phyloP scores from a whole-genome alignment of 345 rosid species.

The Gossypioides kirkii region DNA sequence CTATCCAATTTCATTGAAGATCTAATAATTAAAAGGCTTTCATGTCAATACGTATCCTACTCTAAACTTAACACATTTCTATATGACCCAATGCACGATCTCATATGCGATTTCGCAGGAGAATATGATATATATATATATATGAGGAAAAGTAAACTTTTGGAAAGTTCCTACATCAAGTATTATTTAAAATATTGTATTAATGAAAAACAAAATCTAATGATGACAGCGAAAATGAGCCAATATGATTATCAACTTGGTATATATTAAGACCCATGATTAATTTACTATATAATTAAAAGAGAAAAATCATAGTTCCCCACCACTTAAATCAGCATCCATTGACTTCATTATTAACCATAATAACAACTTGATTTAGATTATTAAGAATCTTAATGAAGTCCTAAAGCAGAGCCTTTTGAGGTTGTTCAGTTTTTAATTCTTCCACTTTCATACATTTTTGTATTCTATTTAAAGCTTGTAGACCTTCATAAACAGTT shows the following conservation, averaged over 20 bases:
- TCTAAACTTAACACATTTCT: too few species aligned
- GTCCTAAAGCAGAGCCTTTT: not conserved
- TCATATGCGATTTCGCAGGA: too few species aligned
- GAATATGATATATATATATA: too few species aligned
- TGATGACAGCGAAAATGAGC: not conserved
- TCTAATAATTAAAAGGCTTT: too few species aligned
- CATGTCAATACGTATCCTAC: too few species aligned
- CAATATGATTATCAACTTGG: not conserved
- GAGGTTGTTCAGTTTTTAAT: not conserved
- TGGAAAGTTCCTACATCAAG: not conserved
- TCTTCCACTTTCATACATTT: not conserved
- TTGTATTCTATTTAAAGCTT: not conserved
- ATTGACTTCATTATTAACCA: not conserved
- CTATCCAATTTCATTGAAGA: too few species aligned
- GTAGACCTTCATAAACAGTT: not conserved
- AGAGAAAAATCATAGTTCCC: not conserved
- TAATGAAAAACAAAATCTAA: not conserved
- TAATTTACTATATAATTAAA: not conserved
- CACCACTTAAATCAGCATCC: conserved; percentile 2
- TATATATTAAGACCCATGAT: not conserved
- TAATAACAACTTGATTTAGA: not conserved
- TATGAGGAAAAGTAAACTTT: not conserved
- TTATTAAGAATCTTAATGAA: not conserved
- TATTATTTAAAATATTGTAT: not conserved
- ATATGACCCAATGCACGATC: too few species aligned